Percentiles rank a stretch among this genome's conserved stretches.
Evolutionary conservation across 2,329 filamentous ascomycete genomes (phyloP).

Genomic region (Curvularia lunata): DNA sequence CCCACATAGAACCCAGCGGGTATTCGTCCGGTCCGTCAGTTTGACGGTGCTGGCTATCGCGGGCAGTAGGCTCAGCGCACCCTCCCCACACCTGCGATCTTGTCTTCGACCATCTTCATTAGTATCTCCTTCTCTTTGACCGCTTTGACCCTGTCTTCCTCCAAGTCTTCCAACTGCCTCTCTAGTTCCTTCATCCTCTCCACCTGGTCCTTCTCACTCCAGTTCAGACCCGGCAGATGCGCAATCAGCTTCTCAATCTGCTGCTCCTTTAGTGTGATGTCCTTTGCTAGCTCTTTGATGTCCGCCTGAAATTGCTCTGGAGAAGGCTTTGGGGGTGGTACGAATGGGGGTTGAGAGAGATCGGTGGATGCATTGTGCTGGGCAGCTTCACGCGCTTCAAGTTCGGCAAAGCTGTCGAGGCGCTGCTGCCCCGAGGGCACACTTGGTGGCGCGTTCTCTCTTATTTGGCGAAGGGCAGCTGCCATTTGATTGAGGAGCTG

Average conservation of each 20-base stretch:
- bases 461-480: conserved; percentile 55
- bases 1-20: background rate
- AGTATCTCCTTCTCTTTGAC: conserved; percentile 52
- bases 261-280: conserved; percentile 80
- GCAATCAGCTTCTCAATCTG: conserved; percentile 81
- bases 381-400: conserved; percentile 37
- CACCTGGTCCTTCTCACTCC: conserved; percentile 78
- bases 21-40: background rate
- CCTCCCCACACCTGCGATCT: conserved; percentile 49
- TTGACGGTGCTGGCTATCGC: too few species aligned
- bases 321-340: conserved; percentile 19
- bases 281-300: conserved; percentile 74
- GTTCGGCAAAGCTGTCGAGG: conserved; percentile 40
- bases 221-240: conserved; percentile 76
- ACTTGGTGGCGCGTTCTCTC: conserved; percentile 50
- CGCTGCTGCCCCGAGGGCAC: conserved; percentile 53
- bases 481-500: conserved; percentile 57
- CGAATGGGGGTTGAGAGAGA: conserved; percentile 18
- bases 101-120: conserved; percentile 55
- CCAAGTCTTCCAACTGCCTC: conserved; percentile 51
- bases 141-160: conserved; percentile 50
- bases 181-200: conserved; percentile 59
- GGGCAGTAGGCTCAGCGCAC: conserved; percentile 17
- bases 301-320: conserved; percentile 65
- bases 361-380: conserved; percentile 20